These are phyloP conservation scores for Silybum marianum DNA, from an alignment of 129 eudicot species.

Conservation along the genomic window DNA sequence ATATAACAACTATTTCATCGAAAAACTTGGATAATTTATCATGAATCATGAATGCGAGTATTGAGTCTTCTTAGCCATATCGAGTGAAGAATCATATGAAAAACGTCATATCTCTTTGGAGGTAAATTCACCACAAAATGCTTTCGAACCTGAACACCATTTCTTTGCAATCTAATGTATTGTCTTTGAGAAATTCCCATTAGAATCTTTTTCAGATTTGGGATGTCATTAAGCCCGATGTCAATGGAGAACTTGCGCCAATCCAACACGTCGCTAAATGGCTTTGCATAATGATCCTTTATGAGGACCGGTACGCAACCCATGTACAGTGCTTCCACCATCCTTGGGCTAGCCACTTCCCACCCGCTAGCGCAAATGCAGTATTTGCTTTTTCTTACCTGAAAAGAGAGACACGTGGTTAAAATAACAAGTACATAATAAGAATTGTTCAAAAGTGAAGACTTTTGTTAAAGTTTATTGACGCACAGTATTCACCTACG, in stretches of 20 bases:
- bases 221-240: conserved; percentile 50
- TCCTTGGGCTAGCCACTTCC: conserved; percentile 87
- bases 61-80: conserved; percentile 81
- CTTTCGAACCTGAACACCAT: conserved; percentile 48
- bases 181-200: conserved; percentile 41
- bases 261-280: conserved; percentile 70
- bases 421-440: not conserved
- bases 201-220: conserved; percentile 61
- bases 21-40: not conserved
- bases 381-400: conserved; percentile 58
- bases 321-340: conserved; percentile 77
- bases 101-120: conserved; percentile 70
- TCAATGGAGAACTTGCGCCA: conserved; percentile 68
- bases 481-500: too few relatives aligned
- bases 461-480: not conserved
- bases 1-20: not conserved
- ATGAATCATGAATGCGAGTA: conserved; percentile 31
- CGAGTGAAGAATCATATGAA: conserved; percentile 82
- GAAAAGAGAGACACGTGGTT: conserved; percentile 16
- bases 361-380: conserved; percentile 89
- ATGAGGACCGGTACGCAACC: conserved; percentile 81
- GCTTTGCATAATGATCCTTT: conserved; percentile 59
- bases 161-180: conserved; percentile 52
- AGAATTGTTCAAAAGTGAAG: not conserved
- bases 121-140: conserved; percentile 75